Evolutionary conservation across 305 asterid genomes (phyloP).

Genomic region (Plantago lanceolata): DNA sequence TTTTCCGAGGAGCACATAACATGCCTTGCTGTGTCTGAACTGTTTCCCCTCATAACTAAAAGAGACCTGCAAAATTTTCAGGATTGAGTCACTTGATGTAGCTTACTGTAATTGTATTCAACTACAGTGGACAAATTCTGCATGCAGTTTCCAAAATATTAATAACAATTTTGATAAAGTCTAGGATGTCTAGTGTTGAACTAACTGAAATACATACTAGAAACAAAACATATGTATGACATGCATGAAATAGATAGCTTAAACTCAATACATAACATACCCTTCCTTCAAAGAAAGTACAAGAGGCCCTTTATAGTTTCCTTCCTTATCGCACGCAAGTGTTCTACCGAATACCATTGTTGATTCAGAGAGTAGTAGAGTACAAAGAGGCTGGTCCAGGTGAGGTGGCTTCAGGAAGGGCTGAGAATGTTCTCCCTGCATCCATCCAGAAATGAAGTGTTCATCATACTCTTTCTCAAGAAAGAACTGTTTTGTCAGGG

Average conservation of each 20-base stretch:
- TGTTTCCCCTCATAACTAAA: constrained; percentile 70
- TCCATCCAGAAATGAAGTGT: not conserved
- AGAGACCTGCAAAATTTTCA: constrained; percentile 45
- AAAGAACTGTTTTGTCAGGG: constrained; percentile 11
- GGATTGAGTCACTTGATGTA: not conserved
- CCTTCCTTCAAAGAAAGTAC: constrained; percentile 61
- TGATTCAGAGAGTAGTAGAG: constrained; percentile 63
- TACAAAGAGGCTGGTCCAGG: constrained; percentile 67
- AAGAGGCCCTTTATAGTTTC: constrained; percentile 64
- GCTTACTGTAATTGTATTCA: not conserved
- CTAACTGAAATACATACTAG: no score
- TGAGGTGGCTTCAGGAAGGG: constrained; percentile 97
- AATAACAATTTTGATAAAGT: no score
- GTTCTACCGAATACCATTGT: constrained; percentile 75
- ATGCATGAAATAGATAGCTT: no score
- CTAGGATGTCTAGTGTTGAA: no score
- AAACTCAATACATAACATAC: constrained; percentile 28
- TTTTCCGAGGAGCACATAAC: constrained; percentile 62
- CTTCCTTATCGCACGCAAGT: constrained; percentile 49
- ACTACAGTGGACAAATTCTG: no score
- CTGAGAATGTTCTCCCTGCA: constrained; percentile 90
- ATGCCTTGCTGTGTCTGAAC: constrained; percentile 64
- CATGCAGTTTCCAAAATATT: no score
- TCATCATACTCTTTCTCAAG: not conserved
- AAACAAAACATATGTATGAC: no score